phyloP scores from a whole-genome alignment of 2,329 filamentous ascomycete species.

The Pseudocercospora pini-densiflorae region DNA sequence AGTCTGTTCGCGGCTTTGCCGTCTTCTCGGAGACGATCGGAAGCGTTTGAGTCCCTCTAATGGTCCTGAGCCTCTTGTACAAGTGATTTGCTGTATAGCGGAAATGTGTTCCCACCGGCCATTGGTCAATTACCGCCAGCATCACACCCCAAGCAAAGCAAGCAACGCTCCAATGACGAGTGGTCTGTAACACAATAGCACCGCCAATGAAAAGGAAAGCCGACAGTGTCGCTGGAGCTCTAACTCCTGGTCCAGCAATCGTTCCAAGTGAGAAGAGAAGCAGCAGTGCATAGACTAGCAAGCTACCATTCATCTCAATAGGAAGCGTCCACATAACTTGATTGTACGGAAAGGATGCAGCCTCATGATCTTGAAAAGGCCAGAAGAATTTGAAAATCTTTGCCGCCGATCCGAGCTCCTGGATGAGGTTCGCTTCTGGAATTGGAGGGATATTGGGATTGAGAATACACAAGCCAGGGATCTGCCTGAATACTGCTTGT shows the following conservation, averaged over 20 bases:
- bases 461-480: not conserved
- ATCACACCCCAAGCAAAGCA: constrained; percentile 8
- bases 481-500: constrained; percentile 14
- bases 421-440: not conserved
- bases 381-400: constrained; percentile 8
- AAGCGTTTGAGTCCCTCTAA: not conserved
- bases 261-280: constrained; percentile 11
- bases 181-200: constrained; percentile 5
- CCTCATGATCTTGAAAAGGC: constrained; percentile 15
- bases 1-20: not conserved
- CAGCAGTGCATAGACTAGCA: constrained; percentile 18
- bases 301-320: constrained; percentile 5
- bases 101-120: not conserved
- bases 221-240: constrained; percentile 26
- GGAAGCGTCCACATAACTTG: constrained; percentile 23
- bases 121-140: constrained; percentile 10
- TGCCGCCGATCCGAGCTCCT: not conserved
- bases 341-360: constrained; percentile 20
- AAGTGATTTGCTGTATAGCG: not conserved
- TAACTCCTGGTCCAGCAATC: constrained; percentile 6
- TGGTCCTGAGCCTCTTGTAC: not conserved
- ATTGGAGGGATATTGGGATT: not conserved
- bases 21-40: not conserved
- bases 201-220: constrained; percentile 7
- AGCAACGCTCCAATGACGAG: constrained; percentile 3